Evolutionary conservation across 176 grass and related monocot species (phyloP), one percentile per base, ranked within the genome.

Genomic region (Miscanthus lutarioriparius): DNA sequence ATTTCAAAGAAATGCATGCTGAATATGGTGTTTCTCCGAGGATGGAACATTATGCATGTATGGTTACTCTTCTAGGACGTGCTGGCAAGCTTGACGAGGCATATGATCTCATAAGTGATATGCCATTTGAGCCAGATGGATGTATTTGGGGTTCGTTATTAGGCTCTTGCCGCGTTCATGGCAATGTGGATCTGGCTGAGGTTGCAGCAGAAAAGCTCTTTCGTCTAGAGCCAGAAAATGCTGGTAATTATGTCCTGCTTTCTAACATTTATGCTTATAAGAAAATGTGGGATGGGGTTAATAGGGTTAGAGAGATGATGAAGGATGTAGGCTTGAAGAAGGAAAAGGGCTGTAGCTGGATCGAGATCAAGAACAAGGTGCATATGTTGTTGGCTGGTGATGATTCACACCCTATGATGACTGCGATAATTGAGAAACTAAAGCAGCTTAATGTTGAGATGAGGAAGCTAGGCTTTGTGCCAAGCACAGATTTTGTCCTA

Each of bases 201-300:
- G 80, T 89, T 48, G 86, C 93, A 67, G 93, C 93, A 38, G 72
- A 91, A 56, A 92, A 85, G n/a, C 68, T 95, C 14, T 91, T 95
- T 72, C 14, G 53, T 75, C 41, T 95, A 78, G 93, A 95, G 84
- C 88, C 90, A 17, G 80, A 76, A 62, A 95, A 95, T 82, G 76
- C 90, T 39, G 93, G 93, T 32, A 95, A 87, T 22, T 95, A 92
- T 81, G 91, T 95, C 80, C 67, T 95, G 11, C 90, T 95, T 67
- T 95, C 93, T 7, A 95, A 95, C 70, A 92, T 92, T 78, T 95
- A 92, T 53, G 93, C 93, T 15, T 86, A 90, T 22, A 95, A 95
- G 74, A 92, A 90, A 80, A 91, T 95, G 88, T 84, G 83, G 88
- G 80, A 84, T 48, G 88, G 84, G n/a, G 90, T 92, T 49, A 89